A percentile compares a stretch with the other conserved stretches of the same genome.
phyloP scores from a whole-genome alignment of 371 early-diverging fungal species.

The Mucor piriformis region DNA sequence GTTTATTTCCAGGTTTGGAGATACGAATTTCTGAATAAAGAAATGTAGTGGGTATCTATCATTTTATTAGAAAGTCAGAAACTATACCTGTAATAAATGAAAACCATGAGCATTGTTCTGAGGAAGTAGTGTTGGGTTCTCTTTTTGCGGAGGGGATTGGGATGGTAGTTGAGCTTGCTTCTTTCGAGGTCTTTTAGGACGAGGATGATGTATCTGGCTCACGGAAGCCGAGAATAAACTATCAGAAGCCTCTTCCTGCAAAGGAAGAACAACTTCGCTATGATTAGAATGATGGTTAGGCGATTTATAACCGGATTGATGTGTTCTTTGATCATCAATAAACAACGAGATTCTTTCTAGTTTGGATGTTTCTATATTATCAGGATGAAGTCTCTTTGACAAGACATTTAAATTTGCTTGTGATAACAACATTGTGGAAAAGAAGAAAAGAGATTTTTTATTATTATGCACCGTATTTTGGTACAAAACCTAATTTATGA shows the following conservation, averaged over 20 bases:
- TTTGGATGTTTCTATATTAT: not conserved
- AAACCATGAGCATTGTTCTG: conserved; percentile 10
- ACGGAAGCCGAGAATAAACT: conserved; percentile 6
- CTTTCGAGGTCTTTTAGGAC: too few species aligned
- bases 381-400: not conserved
- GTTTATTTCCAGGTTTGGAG: conserved; percentile 33
- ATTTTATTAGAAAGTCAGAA: too few species aligned
- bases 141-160: too few species aligned
- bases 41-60: not conserved
- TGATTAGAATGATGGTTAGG: conserved; percentile 4
- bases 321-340: conserved; percentile 3
- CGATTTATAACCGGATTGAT: not conserved
- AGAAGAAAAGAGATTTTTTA: conserved; percentile 3
- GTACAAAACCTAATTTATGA: conserved; percentile 43
- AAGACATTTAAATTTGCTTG: not conserved
- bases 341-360: not conserved
- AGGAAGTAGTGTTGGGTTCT: not conserved
- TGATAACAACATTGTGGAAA: conserved; percentile 17
- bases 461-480: conserved; percentile 48
- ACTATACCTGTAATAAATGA: conserved; percentile 26
- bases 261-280: too few species aligned
- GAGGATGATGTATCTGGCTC: conserved; percentile 3
- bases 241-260: not conserved
- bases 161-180: too few species aligned
- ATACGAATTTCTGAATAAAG: conserved; percentile 32